These are phyloP conservation scores for Lepidium sativum DNA, from an alignment of 345 rosid genomes.

Conservation along the genomic window DNA sequence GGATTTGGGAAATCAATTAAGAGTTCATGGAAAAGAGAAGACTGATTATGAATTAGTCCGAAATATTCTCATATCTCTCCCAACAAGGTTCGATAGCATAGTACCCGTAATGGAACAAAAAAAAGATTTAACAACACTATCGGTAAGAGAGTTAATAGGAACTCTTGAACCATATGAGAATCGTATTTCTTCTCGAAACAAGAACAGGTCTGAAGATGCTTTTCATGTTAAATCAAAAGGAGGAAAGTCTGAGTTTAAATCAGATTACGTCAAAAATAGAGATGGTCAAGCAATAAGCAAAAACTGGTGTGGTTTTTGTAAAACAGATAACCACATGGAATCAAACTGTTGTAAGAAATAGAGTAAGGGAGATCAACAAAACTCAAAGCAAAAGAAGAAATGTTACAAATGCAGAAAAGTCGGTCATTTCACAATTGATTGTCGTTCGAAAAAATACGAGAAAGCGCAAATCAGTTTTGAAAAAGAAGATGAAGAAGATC, in stretches of 20 bases:
- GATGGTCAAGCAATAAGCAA: background rate
- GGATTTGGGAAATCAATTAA: background rate
- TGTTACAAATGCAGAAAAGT: background rate
- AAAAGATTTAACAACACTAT: background rate
- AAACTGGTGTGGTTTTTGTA: background rate
- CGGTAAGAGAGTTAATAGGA: background rate
- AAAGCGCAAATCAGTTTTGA: background rate
- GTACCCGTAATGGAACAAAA: background rate
- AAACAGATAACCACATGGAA: background rate
- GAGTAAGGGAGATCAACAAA: background rate
- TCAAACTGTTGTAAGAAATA: background rate
- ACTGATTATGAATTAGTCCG: background rate
- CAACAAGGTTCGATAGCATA: background rate
- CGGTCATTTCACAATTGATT: background rate
- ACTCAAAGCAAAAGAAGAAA: background rate
- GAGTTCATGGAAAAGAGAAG: background rate
- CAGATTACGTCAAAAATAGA: too few species aligned
- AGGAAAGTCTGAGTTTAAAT: background rate
- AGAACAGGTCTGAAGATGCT: background rate
- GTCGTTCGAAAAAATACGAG: background rate
- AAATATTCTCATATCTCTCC: background rate
- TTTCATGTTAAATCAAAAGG: background rate
- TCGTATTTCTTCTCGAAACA: background rate
- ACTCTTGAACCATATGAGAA: background rate
- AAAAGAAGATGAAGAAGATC: background rate